Evolutionary conservation across 176 grass and related monocot species (phyloP).

Genomic region (Thinopyrum elongatum): DNA sequence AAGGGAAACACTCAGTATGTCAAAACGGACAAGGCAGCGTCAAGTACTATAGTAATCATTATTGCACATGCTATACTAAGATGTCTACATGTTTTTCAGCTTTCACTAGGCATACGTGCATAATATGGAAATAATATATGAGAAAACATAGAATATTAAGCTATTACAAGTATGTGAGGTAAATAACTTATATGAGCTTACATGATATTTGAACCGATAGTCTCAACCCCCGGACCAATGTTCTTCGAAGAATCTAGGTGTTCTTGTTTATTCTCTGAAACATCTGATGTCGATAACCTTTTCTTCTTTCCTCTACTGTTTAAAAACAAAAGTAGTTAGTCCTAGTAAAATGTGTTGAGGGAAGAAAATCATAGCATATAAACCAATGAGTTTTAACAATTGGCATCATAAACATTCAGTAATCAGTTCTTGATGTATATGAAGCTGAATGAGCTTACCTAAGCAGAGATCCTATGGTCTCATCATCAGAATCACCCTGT

Average conservation of each 20-base stretch:
- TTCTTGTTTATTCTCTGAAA: conserved; percentile 9
- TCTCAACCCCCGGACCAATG: not conserved
- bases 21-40: not conserved
- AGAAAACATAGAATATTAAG: not conserved
- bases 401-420: not conserved
- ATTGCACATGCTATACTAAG: not conserved
- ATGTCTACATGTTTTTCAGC: not conserved
- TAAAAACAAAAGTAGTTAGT: conserved; percentile 9
- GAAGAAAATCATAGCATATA: conserved; percentile 16
- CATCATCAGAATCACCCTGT: conserved; percentile 49
- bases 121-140: not conserved
- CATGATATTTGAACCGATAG: conserved; percentile 20
- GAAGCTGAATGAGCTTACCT: conserved; percentile 53
- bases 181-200: conserved; percentile 35
- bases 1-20: not conserved
- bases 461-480: conserved; percentile 56
- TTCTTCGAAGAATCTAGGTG: conserved; percentile 15
- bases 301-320: conserved; percentile 45
- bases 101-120: conserved; percentile 6
- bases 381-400: conserved; percentile 5
- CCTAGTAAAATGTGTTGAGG: not conserved
- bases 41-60: not conserved
- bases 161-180: not conserved
- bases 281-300: conserved; percentile 23
- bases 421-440: not conserved